These are phyloP conservation scores for Stygiomarasmius scandens DNA, from an alignment of 1,284 basidiomycete species.

Conservation along the genomic window DNA sequence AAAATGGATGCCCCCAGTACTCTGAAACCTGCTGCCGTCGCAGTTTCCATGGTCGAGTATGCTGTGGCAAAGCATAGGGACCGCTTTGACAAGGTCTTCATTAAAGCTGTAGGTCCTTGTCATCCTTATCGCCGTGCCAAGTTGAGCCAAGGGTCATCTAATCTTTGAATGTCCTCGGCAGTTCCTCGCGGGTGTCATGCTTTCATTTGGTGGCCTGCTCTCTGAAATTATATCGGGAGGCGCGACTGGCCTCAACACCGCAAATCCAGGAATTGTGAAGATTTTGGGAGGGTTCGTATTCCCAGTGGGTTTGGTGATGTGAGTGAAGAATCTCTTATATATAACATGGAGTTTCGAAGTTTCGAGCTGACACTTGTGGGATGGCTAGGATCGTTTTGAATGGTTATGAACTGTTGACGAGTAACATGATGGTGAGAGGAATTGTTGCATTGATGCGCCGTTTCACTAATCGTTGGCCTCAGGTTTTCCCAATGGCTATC, in stretches of 20 bases:
- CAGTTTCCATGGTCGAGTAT: conserved; percentile 56
- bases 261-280: conserved; percentile 70
- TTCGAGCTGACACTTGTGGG: background rate
- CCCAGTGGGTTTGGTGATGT: conserved; percentile 78
- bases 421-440: conserved; percentile 73
- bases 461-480: too few species aligned
- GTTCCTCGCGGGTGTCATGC: conserved; percentile 69
- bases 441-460: too few species aligned
- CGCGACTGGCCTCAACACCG: conserved; percentile 47
- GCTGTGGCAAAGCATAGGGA: conserved; percentile 66
- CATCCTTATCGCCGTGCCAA: background rate
- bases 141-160: background rate
- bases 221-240: conserved; percentile 64
- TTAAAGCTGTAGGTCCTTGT: conserved; percentile 60
- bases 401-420: conserved; percentile 70
- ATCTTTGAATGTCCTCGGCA: conserved; percentile 26
- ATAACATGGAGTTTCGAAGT: background rate
- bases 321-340: conserved; percentile 19
- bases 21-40: conserved; percentile 61
- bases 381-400: conserved; percentile 69
- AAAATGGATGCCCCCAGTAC: conserved; percentile 43
- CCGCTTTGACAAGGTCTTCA: conserved; percentile 59
- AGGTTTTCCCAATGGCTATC: conserved; percentile 72
- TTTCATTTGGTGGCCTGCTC: conserved; percentile 73
- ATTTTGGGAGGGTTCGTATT: conserved; percentile 68